A percentile compares a stretch with the other conserved stretches of the same genome.
phyloP scores from a whole-genome alignment of 2,329 filamentous ascomycete genomes.

The Diplodia corticola region DNA sequence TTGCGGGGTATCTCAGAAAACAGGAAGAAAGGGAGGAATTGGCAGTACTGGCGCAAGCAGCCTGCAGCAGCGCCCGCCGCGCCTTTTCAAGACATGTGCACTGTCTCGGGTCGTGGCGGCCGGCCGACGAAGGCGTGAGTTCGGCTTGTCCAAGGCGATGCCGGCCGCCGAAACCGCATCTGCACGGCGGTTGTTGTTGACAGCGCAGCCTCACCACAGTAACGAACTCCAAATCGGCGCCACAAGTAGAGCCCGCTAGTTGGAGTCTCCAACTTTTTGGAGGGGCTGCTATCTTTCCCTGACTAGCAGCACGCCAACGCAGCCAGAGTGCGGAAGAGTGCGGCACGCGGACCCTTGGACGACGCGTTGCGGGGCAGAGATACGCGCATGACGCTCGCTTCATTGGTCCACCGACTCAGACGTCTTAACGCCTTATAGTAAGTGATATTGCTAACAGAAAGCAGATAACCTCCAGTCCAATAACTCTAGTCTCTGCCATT shows the following conservation, averaged over 20 bases:
- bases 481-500: background rate
- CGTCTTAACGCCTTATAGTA: background rate
- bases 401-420: background rate
- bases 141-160: background rate
- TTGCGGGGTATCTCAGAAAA: background rate
- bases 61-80: background rate
- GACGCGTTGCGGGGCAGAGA: conserved; percentile 14
- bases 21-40: background rate
- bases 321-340: background rate
- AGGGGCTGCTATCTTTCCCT: background rate
- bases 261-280: conserved; percentile 5
- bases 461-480: background rate
- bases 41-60: background rate
- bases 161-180: conserved; percentile 10
- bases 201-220: conserved; percentile 11
- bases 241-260: background rate
- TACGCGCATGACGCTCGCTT: background rate
- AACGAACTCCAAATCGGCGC: background rate
- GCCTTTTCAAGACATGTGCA: conserved; percentile 5
- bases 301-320: background rate
- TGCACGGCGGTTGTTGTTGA: conserved; percentile 3
- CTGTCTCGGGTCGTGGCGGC: background rate
- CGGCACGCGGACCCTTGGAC: background rate
- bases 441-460: conserved; percentile 9
- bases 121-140: background rate